Evolutionary conservation across 352 stramenopile genomes (phyloP), one percentile per base, ranked within the genome.

Genomic region (Globisporangium irregulare): DNA sequence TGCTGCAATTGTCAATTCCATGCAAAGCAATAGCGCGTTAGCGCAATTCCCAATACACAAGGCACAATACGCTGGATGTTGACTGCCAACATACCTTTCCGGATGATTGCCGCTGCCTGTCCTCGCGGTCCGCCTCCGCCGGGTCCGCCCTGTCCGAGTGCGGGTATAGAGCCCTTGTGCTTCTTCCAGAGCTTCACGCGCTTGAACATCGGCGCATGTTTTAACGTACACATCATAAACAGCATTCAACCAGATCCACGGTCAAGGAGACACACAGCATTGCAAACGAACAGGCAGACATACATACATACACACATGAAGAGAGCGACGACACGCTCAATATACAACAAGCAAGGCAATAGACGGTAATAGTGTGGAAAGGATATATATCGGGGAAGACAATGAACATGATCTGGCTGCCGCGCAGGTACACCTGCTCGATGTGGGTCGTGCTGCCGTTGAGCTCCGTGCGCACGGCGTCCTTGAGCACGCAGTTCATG

Each of bases 321-420:
- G 27, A 46, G 2, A 22, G 15, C 7, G 18, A 22, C 43, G 18
- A 51, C 55, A 15, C 29, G 25, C 15, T 60, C 27, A 43, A 32
- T 25, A 60, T 24, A 60, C 46, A 27, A 25, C 48, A 58, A 38
- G 50, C 32, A 27, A 38, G 8, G 27, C 15, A 57, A 27, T 75
- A 69, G 75, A 69, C 67, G 18, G 18, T 7, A 59, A 36, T 36
- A 7, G 15, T 51, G 15, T 59, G 54, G 15, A 6, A 73, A 90
- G 82, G 85, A 93, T 93, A 93, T 93, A 96, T 96, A 69, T 94
- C 87, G 51, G 89, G 89, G 58, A 96, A 93, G 24, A 96, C 71
- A 72, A 96, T 93, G 63, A 94, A 93, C 46, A 92, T 73, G 78
- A 96, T 94, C 71, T 96, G 88, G 71, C 81, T 91, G 73, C 88